phyloP scores from a whole-genome alignment of 768 basidiomycete genomes.

The Hygrocybe coccinea region DNA sequence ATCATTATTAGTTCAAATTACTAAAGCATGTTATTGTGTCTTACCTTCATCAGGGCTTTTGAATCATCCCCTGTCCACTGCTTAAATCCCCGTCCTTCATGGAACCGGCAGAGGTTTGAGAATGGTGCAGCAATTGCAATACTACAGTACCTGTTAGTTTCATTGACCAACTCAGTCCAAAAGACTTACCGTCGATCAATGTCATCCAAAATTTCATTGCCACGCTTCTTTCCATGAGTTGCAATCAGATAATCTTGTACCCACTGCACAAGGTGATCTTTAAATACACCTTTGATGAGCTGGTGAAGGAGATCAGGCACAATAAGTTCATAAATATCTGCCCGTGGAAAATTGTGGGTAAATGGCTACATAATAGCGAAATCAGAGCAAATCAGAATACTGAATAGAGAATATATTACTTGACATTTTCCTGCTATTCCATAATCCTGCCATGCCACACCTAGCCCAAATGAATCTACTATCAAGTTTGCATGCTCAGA shows the following conservation, averaged over 20 bases:
- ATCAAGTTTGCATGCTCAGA: constrained; percentile 16
- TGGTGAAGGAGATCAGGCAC: constrained; percentile 37
- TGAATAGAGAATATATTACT: constrained; percentile 21
- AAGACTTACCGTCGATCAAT: constrained; percentile 33
- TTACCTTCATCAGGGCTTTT: constrained; percentile 13
- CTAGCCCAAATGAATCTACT: constrained; percentile 16
- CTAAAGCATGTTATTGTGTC: neutral
- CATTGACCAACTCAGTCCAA: neutral
- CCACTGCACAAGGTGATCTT: constrained; percentile 40
- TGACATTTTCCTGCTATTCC: constrained; percentile 29
- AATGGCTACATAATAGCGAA: constrained; percentile 26
- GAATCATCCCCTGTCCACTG: constrained; percentile 14
- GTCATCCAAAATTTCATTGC: constrained; percentile 27
- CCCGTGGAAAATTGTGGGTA: constrained; percentile 31
- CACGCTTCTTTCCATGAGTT: constrained; percentile 16
- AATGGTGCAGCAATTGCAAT: constrained; percentile 6
- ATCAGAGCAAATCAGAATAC: neutral
- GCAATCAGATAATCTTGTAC: constrained; percentile 26
- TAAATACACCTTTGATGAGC: constrained; percentile 40
- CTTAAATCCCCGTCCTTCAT: constrained; percentile 9
- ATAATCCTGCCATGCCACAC: constrained; percentile 29
- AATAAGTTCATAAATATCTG: constrained; percentile 32
- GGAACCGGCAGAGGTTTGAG: constrained; percentile 4
- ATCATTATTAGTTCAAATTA: no score
- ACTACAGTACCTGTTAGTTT: neutral